Evolutionary conservation across 1,139 yeast species (phyloP).

Genomic region (Meyerozyma guilliermondii): DNA sequence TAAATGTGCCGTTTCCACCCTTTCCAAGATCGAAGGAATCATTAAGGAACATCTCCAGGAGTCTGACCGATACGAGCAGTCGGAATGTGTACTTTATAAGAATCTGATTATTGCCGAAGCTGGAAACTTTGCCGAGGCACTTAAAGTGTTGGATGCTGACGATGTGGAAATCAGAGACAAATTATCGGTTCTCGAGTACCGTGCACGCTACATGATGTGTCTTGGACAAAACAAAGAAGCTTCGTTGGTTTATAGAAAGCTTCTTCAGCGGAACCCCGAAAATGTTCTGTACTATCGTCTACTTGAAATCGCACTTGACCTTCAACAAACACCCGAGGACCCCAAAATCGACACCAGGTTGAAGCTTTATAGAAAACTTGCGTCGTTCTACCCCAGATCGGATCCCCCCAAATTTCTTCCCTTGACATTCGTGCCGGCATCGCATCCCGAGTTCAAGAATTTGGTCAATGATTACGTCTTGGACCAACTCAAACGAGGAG

Average conservation of each 20-base stretch:
- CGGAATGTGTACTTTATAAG: slow-evolving; percentile 75
- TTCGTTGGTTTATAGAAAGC: slow-evolving; percentile 57
- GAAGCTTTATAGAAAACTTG: slow-evolving; percentile 58
- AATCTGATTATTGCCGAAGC: slow-evolving; percentile 58
- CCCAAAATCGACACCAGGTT: slow-evolving; percentile 36
- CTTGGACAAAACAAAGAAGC: slow-evolving; percentile 53
- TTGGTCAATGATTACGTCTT: slow-evolving; percentile 50
- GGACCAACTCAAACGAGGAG: slow-evolving; percentile 68
- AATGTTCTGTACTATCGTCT: slow-evolving; percentile 58
- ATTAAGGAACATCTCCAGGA: slow-evolving; percentile 65
- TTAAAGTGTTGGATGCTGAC: slow-evolving; percentile 54
- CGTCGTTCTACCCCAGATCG: slow-evolving; percentile 71
- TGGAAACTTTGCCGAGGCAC: slow-evolving; percentile 62
- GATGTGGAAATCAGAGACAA: slow-evolving; percentile 57
- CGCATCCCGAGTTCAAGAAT: slow-evolving; percentile 35
- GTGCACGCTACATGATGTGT: slow-evolving; percentile 53
- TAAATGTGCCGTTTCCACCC: slow-evolving; percentile 63
- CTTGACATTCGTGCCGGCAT: slow-evolving; percentile 63
- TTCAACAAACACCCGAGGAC: slow-evolving; percentile 27
- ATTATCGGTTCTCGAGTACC: slow-evolving; percentile 57
- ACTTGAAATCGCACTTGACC: slow-evolving; percentile 54
- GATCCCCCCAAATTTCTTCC: slow-evolving; percentile 81
- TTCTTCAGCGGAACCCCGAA: slow-evolving; percentile 86
- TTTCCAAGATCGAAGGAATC: slow-evolving; percentile 68
- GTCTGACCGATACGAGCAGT: slow-evolving; percentile 68